Percentiles rank a stretch among this genome's conserved stretches.
phyloP scores from a whole-genome alignment of 495 filamentous ascomycete genomes.

The Neurospora sp. region DNA sequence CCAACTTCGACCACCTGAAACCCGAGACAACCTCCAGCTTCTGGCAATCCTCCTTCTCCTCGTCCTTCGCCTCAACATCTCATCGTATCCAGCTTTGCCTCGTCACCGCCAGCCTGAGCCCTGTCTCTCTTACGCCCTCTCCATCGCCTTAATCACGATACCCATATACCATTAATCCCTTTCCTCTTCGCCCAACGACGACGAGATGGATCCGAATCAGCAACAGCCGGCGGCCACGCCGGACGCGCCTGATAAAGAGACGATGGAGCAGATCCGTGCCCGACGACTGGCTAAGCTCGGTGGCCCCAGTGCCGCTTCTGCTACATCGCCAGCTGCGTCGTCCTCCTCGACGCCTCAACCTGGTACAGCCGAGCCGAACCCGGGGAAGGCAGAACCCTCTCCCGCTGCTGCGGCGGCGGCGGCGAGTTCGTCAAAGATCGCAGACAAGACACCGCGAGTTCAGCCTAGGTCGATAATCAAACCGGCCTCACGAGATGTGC shows the following conservation, averaged over 20 bases:
- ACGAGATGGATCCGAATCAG: constrained; percentile 22
- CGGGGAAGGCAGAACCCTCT: background rate
- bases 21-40: background rate
- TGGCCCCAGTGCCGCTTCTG: constrained; percentile 11
- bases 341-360: background rate
- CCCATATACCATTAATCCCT: background rate
- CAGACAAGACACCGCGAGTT: constrained; percentile 3
- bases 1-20: background rate
- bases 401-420: background rate
- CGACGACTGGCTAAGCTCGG: constrained; percentile 34
- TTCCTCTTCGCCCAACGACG: background rate
- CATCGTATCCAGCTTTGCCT: background rate
- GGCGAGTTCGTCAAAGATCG: constrained; percentile 2
- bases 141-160: background rate
- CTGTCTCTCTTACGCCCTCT: background rate
- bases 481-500: background rate
- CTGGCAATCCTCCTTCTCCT: background rate
- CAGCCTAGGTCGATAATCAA: background rate
- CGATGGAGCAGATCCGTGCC: constrained; percentile 30
- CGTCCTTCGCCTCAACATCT: background rate
- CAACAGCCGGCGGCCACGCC: constrained; percentile 14
- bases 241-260: constrained; percentile 24
- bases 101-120: background rate
- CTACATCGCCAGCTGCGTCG: constrained; percentile 1
- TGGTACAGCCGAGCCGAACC: constrained; percentile 1